Evolutionary conservation across 139 green algal species (phyloP), one percentile per base, ranked within the genome.

Genomic region (Coelastrella sp.): DNA sequence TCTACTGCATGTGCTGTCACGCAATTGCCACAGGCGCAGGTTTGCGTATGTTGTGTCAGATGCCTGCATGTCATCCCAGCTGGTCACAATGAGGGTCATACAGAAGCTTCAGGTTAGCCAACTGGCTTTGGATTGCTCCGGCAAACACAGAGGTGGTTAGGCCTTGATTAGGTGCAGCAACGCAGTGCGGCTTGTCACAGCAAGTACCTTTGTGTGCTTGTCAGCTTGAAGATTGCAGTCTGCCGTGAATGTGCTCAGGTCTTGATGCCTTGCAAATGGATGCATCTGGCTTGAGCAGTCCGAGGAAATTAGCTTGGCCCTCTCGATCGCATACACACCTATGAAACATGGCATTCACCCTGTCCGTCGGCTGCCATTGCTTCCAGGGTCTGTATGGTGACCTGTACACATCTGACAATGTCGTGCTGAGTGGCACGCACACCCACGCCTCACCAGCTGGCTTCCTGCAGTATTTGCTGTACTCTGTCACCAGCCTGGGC

Each of bases 21-120:
- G 32, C 32, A 47, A 47, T 47, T 47, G 32, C 16, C 85, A 84
- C 91, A 96, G 94, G 58, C 91, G 92, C 13, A 92, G 96, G 54
- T 93, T 97, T 23, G 94, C 95, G 1, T 98, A 97, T 86, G 97
- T 98, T 5, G 97, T 95, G 86, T 80, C 97, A 68, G 97, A 98
- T 73, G 96, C 97, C 7, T 97, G 97, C 92, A 98, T 98, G 97
- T 95, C 95, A 10, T 96, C 95, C 2, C 97, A 98, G 91, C 94
- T 94, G 13, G 96, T 98, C 20, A 97, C 95, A 5, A 87, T 97
- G 58, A 88, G 89, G 5, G 97, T 98, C 5, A 77, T 97, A 8
- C 60, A 93, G 10, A 89, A 82, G 16, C 91, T 98, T 3, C 87
- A 96, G 94, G 93, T 95, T 19, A 75, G 60, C 32, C 32, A 47